A percentile compares a stretch with the other conserved stretches of the same genome.
phyloP scores from a whole-genome alignment of 2,329 filamentous ascomycete genomes.

The Talaromyces sp. region DNA sequence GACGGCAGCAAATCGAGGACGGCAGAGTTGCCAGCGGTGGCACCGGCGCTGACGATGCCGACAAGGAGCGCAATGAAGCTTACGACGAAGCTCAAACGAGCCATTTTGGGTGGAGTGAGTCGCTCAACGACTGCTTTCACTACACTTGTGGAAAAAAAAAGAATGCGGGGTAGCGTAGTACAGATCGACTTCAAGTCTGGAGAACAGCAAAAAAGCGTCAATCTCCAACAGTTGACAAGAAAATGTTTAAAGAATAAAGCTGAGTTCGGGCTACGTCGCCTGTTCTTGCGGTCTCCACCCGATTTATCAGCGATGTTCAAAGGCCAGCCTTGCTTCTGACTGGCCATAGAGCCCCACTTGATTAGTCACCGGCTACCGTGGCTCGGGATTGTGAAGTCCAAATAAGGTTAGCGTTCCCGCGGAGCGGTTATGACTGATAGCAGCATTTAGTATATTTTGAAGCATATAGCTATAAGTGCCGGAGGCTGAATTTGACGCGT shows the following conservation, averaged over 20 bases:
- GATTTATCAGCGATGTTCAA: neutral
- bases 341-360: neutral
- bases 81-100: conserved; percentile 42
- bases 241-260: neutral
- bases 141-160: neutral
- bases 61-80: conserved; percentile 43
- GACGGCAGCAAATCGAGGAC: conserved; percentile 83
- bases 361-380: neutral
- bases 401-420: neutral
- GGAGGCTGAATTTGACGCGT: neutral
- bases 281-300: neutral
- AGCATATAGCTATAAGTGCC: neutral
- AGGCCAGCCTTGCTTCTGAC: neutral
- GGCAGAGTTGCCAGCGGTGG: conserved; percentile 62
- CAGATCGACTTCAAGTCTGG: neutral
- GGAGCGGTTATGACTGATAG: neutral
- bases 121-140: neutral
- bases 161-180: neutral
- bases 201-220: neutral
- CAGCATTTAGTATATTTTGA: neutral
- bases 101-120: conserved; percentile 23
- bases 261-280: conserved; percentile 12
- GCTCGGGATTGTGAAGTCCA: neutral
- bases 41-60: conserved; percentile 52
- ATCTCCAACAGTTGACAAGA: neutral